A percentile compares a stretch with the other conserved stretches of the same genome.
Evolutionary conservation across 306 rosid genomes (phyloP).

Genomic region (Ochetophila trinervis): DNA sequence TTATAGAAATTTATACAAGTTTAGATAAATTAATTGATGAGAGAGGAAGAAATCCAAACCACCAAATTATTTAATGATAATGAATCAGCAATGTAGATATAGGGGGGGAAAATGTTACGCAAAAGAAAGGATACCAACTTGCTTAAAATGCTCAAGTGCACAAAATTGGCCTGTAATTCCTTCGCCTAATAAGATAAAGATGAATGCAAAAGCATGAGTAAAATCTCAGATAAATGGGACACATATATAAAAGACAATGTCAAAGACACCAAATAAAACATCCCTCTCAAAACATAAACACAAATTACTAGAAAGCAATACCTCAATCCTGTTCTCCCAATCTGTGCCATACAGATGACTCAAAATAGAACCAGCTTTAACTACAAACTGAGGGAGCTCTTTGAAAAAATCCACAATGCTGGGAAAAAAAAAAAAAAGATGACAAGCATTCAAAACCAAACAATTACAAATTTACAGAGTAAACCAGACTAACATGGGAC

Average conservation of each 20-base stretch:
- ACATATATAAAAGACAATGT: neutral
- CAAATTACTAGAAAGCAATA: conserved; percentile 26
- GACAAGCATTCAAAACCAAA: conserved; percentile 20
- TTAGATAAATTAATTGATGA: neutral
- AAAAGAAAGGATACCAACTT: conserved; percentile 51
- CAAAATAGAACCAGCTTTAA: conserved; percentile 74
- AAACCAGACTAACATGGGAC: conserved; percentile 24
- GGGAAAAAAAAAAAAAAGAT: conserved; percentile 28
- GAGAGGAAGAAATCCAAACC: neutral
- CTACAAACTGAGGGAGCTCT: conserved; percentile 95
- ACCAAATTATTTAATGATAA: neutral
- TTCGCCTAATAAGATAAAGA: conserved; percentile 51
- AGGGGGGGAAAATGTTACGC: neutral
- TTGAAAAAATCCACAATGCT: conserved; percentile 85
- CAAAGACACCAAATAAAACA: neutral
- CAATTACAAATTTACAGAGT: conserved; percentile 11
- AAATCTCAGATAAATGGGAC: conserved; percentile 16
- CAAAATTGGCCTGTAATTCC: conserved; percentile 81
- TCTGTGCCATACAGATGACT: conserved; percentile 68
- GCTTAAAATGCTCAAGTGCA: conserved; percentile 71
- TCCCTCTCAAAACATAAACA: conserved; percentile 15
- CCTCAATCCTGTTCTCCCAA: conserved; percentile 97
- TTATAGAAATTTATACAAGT: neutral
- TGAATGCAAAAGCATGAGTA: conserved; percentile 21
- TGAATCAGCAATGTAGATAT: neutral